A percentile compares a stretch with the other conserved stretches of the same genome.
phyloP scores from a whole-genome alignment of 768 basidiomycete genomes.

The Calvatia gigantea region DNA sequence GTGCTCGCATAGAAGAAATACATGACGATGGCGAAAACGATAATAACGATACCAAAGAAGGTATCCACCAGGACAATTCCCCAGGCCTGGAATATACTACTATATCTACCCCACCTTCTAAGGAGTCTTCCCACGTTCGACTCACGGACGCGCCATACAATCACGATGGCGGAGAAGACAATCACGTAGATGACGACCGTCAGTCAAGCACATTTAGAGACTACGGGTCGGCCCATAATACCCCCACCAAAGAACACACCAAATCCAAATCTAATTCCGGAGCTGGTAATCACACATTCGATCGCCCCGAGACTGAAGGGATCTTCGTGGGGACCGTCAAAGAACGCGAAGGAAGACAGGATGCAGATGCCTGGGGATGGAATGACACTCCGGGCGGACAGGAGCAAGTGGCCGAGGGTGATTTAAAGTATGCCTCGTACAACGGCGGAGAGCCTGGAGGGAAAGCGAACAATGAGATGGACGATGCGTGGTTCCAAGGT shows the following conservation, averaged over 20 bases:
- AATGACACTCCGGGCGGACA: not conserved
- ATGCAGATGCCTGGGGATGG: constrained; percentile 4
- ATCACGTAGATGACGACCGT: not conserved
- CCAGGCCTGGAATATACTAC: not conserved
- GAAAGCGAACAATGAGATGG: not conserved
- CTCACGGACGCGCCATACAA: not conserved
- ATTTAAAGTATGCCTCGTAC: not conserved
- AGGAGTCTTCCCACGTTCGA: not conserved
- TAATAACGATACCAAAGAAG: not conserved
- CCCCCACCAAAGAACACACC: not conserved
- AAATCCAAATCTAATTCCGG: no score
- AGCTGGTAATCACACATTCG: no score
- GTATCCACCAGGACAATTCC: not conserved
- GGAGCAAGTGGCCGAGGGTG: not conserved
- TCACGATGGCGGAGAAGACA: not conserved
- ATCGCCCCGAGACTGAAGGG: no score
- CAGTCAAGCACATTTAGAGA: no score
- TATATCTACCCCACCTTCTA: not conserved
- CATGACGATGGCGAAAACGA: not conserved
- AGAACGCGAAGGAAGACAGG: not conserved
- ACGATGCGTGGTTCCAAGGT: not conserved
- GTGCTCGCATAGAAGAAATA: not conserved
- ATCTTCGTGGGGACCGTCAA: not conserved
- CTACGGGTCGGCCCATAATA: not conserved
- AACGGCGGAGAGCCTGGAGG: not conserved